Conservation (phyloP, 2,329 filamentous ascomycete species). For the Pyrenophora tritici-repentis region DNA sequence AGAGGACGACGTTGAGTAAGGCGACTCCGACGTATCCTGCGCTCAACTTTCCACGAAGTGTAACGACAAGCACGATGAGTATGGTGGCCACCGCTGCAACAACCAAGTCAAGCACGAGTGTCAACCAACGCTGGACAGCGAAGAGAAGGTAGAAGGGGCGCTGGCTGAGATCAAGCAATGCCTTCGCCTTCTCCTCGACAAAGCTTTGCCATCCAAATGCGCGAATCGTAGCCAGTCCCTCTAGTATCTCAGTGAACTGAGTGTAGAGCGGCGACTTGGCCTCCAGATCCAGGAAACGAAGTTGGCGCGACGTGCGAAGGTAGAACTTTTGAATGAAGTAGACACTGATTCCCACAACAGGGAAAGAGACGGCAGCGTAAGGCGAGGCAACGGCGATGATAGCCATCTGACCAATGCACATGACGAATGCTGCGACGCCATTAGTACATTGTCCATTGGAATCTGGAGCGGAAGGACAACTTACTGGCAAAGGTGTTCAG, state of each 20-base stretch:
- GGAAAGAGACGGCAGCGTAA: slow-evolving; percentile 49
- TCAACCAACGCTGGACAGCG: slow-evolving; percentile 54
- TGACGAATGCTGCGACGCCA: slow-evolving; percentile 31
- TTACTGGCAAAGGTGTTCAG: slow-evolving; percentile 38
- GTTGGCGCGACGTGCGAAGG: slow-evolving; percentile 54
- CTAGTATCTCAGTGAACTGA: slow-evolving; percentile 57
- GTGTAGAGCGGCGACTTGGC: slow-evolving; percentile 57
- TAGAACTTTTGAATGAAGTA: slow-evolving; percentile 55
- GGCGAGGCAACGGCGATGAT: slow-evolving; percentile 49
- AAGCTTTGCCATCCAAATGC: slow-evolving; percentile 56
- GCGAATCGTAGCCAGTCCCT: slow-evolving; percentile 57
- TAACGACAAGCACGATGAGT: slow-evolving; percentile 43
- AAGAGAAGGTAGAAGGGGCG: slow-evolving; percentile 53
- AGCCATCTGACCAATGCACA: slow-evolving; percentile 42
- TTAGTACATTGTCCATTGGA: slow-evolving; percentile 3
- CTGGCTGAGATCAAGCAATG: slow-evolving; percentile 50
- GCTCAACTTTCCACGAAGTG: slow-evolving; percentile 48
- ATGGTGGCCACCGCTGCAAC: slow-evolving; percentile 48
- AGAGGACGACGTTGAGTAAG: slow-evolving; percentile 59
- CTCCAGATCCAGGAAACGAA: slow-evolving; percentile 60
- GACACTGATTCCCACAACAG: slow-evolving; percentile 44
- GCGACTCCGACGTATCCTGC: slow-evolving; percentile 59
- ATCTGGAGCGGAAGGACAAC: neutral
- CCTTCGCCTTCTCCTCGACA: slow-evolving; percentile 46
- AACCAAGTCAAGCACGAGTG: slow-evolving; percentile 49